Percentiles rank a stretch among this genome's conserved stretches.
phyloP scores from a whole-genome alignment of 495 filamentous ascomycete genomes.

The Pyronema omphalodes region DNA sequence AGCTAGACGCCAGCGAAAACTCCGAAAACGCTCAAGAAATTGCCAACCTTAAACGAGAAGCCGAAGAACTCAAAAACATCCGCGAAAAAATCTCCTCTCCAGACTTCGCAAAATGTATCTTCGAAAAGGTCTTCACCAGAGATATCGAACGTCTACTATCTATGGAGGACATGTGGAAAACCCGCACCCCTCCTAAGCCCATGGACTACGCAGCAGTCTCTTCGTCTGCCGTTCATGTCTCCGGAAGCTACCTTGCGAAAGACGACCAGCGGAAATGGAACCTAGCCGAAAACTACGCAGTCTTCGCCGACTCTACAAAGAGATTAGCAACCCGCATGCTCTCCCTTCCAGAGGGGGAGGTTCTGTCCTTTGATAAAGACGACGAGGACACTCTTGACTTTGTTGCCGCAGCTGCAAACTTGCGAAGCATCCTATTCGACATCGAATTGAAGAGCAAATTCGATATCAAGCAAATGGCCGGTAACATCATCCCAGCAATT shows the following conservation, averaged over 20 bases:
- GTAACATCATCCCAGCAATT: constrained; percentile 97
- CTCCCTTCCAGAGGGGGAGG: constrained; percentile 35
- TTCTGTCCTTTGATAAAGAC: constrained; percentile 89
- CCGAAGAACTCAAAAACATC: constrained; percentile 65
- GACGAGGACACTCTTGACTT: constrained; percentile 92
- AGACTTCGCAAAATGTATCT: constrained; percentile 64
- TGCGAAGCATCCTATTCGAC: constrained; percentile 67
- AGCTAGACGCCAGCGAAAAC: constrained; percentile 61
- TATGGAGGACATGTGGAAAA: constrained; percentile 97
- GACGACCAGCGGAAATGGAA: constrained; percentile 68
- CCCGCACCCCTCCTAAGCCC: constrained; percentile 49
- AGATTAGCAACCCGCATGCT: constrained; percentile 55
- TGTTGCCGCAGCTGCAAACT: constrained; percentile 73
- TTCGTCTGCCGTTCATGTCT: constrained; percentile 31
- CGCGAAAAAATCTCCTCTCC: constrained; percentile 63
- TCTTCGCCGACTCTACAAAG: constrained; percentile 70
- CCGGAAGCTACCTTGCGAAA: constrained; percentile 35
- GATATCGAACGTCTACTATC: constrained; percentile 70
- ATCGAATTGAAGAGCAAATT: constrained; percentile 83
- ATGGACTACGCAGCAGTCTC: constrained; percentile 42
- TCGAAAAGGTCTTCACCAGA: constrained; percentile 77
- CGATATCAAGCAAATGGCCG: constrained; percentile 97
- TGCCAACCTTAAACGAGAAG: constrained; percentile 62
- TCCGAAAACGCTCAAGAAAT: constrained; percentile 79
- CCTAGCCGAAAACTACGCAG: constrained; percentile 58